Evolutionary conservation across 371 early-diverging fungal species (phyloP), one percentile per base, ranked within the genome.

Genomic region (Encephalitozoon romaleae): DNA sequence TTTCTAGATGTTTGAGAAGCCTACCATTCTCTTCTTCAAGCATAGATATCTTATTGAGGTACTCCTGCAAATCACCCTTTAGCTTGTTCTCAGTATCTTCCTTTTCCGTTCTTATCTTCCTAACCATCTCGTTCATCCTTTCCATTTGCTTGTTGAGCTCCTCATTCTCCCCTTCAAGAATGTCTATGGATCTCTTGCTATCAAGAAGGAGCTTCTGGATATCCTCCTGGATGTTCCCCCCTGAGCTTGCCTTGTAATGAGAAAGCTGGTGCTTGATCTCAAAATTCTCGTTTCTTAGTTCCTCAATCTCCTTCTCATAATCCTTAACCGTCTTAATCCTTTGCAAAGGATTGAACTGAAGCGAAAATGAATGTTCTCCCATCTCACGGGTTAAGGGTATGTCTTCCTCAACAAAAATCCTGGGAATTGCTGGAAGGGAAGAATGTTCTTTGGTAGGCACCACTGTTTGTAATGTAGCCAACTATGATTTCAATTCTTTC

Each of bases 21-120:
- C 78, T 74, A 55, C 70, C 53, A 65, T 81, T 81, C 53, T 81
- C 82, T 30, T 81, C 76, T 53, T 81, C 82, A 34, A 75, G 32
- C 26, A 64, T 45, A 8, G 15, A 21, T 15, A 70, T 75, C 55
- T 69, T 79, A 5, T 38, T 59, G 12, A n/a, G 38, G 21, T n/a
- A 34, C n/a, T 34, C 59, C 30, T 28, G 15, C 59, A 59, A 6
- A 15, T 18, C 21, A 4, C 1, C 49, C 11, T 4, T 18, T 5
- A 77, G 21, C 52, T 32, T 34, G 12, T 0, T 23, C 32, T 76
- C 67, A 11, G 18, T 9, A 9, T 34, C 39, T 5, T 76, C 65
- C 18, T 38, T 69, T 4, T 70, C 26, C 34, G 30, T 39, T 4
- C 41, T 28, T 9, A 53, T n/a, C 49, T 65, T 21, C 32, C 26